Base-by-base conservation (phyloP, 2,329 filamentous ascomycete genomes). In the Fusarium begoniae region DNA sequence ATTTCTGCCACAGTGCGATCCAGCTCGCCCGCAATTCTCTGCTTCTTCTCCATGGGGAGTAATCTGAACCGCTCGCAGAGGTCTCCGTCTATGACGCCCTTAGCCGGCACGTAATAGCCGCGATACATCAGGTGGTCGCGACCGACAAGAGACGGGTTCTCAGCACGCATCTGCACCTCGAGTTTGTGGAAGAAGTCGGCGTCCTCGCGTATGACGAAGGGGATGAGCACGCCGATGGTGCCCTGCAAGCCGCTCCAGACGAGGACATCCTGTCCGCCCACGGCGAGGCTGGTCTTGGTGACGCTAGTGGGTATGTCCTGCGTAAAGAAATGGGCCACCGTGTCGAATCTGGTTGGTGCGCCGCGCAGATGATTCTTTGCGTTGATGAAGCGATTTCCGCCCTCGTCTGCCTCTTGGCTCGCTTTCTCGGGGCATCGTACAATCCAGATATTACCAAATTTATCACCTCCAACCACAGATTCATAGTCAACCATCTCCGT, bases 401-500 rank as follows among this genome's bases (percentile, higher is more conserved):
- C 13, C 2, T 28, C 8, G 0, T 8, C 0, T 5, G 4, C 44
- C 13, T 3, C 97, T 1, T 95, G 92, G 37, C 94, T 97, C 8
- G 92, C 91, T 81, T 97, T 96, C 66, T 91, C 86, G 0, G 96
- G 95, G 77, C 94, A 96, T 50, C 97, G 92, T 24, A 99, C 88
- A 47, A 98, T 90, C 92, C 95, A 99, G 17, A 99, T 84, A 78
- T 99, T 99, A 67, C 96, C 97, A 75, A 99, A 99, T 81, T 98
- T 98, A 85, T 99, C 96, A 38, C 96, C 96, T 35, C 96, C 96
- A 7, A 95, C 95, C 24, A 94, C 91, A 2, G 96, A 97, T 81
- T 99, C 96, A 82, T 99, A 99, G 83, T 99, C 97, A 2, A 98
- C 91, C 94, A 99, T 98, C 3, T 94, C 89, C 2, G 93, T 93